A percentile compares a stretch with the other conserved stretches of the same genome.
These are phyloP conservation scores for Psilocybe cyanescens DNA, from an alignment of 768 basidiomycete species.

Conservation along the genomic window DNA sequence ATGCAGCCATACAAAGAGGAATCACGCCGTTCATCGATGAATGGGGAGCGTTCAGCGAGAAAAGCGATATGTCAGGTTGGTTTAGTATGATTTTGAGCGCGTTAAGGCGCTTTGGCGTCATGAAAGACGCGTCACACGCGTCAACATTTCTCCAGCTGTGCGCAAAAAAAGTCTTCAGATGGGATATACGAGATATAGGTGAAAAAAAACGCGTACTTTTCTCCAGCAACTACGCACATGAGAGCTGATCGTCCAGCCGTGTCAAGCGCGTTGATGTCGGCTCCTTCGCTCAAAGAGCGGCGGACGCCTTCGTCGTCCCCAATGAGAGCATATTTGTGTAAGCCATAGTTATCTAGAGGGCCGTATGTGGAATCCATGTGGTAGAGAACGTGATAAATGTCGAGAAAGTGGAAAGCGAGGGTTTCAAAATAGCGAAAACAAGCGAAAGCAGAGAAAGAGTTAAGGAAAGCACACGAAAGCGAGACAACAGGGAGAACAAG, in stretches of 20 bases:
- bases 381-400: conserved; percentile 12
- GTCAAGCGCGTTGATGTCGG: conserved; percentile 72
- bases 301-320: conserved; percentile 60
- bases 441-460: background rate
- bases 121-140: conserved; percentile 72
- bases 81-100: conserved; percentile 58
- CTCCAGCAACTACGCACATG: conserved; percentile 73
- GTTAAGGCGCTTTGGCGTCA: conserved; percentile 58
- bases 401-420: background rate
- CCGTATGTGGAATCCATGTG: conserved; percentile 27
- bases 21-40: conserved; percentile 73
- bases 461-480: background rate
- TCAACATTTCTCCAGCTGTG: conserved; percentile 70
- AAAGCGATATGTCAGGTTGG: conserved; percentile 64
- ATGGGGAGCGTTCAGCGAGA: conserved; percentile 77
- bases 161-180: conserved; percentile 9
- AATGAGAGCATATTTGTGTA: conserved; percentile 58
- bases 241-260: conserved; percentile 62
- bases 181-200: background rate
- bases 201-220: conserved; percentile 51
- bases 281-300: conserved; percentile 58
- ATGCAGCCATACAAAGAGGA: conserved; percentile 78
- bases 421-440: background rate
- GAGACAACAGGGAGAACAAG: background rate
- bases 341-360: conserved; percentile 40